Conservation (phyloP, 202 grass and related monocot species). For the Carex arenaria region DNA sequence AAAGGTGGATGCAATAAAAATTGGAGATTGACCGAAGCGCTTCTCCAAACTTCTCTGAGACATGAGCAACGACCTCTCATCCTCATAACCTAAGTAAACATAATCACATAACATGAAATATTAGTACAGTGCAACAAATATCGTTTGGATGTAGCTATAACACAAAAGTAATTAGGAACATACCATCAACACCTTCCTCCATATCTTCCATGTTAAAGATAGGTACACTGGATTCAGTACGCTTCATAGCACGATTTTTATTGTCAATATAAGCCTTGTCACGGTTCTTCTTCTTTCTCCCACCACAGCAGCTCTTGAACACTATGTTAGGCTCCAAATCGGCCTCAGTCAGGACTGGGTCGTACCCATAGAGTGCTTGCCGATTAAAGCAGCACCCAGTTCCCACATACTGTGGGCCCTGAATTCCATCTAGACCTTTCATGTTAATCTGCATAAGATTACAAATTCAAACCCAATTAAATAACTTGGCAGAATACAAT, state of each 20-base stretch:
- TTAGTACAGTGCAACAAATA: neutral
- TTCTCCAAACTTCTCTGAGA: constrained; percentile 96
- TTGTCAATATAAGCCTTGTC: constrained; percentile 81
- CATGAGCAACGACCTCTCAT: constrained; percentile 94
- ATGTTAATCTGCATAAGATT: constrained; percentile 66
- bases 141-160: neutral
- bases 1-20: constrained; percentile 90
- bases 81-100: constrained; percentile 65
- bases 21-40: constrained; percentile 96
- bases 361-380: constrained; percentile 49
- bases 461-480: constrained; percentile 14
- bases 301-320: constrained; percentile 86
- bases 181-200: constrained; percentile 97
- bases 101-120: constrained; percentile 11
- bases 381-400: constrained; percentile 55
- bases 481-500: neutral
- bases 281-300: constrained; percentile 76
- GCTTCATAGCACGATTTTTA: constrained; percentile 85
- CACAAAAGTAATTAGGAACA: neutral
- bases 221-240: constrained; percentile 93
- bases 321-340: constrained; percentile 94
- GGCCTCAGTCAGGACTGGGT: constrained; percentile 83
- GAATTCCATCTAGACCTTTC: constrained; percentile 57
- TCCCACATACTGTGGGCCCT: constrained; percentile 49
- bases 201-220: constrained; percentile 99